phyloP scores from a whole-genome alignment of 23 red algal species.

The Gracilaria domingensis region DNA sequence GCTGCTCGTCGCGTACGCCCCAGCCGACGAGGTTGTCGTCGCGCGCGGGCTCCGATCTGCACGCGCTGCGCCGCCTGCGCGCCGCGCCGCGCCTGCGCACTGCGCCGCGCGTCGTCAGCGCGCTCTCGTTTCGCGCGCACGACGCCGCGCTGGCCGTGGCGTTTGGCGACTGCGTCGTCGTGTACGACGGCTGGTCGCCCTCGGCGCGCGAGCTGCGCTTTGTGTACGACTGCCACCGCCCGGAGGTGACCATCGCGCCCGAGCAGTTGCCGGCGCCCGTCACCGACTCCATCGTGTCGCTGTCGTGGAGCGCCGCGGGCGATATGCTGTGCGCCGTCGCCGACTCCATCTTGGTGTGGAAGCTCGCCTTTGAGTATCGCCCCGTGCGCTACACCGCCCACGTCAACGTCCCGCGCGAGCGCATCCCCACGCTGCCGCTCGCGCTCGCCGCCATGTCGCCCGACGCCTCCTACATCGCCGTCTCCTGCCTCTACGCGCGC shows the following conservation, averaged over 20 bases:
- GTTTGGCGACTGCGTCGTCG: conserved; percentile 63
- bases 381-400: conserved; percentile 33
- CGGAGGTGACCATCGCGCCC: conserved; percentile 32
- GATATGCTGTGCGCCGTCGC: conserved; percentile 57
- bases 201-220: not conserved
- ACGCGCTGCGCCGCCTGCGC: conserved; percentile 46
- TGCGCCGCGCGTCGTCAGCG: not conserved
- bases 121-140: conserved; percentile 57
- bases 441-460: conserved; percentile 49
- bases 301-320: conserved; percentile 45
- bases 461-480: conserved; percentile 38
- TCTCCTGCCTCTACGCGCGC: conserved; percentile 23
- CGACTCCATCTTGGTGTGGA: conserved; percentile 60
- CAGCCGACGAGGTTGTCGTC: conserved; percentile 61
- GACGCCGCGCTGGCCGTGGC: conserved; percentile 69
- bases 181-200: conserved; percentile 54
- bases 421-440: conserved; percentile 14
- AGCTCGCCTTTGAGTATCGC: conserved; percentile 2
- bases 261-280: not conserved
- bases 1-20: conserved; percentile 68
- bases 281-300: conserved; percentile 11
- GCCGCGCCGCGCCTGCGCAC: not conserved
- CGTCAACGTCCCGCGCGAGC: not conserved
- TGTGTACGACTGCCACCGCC: conserved; percentile 17
- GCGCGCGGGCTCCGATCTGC: conserved; percentile 76